phyloP scores from a whole-genome alignment of 2,329 filamentous ascomycete species.

The Talaromyces atroroseus region DNA sequence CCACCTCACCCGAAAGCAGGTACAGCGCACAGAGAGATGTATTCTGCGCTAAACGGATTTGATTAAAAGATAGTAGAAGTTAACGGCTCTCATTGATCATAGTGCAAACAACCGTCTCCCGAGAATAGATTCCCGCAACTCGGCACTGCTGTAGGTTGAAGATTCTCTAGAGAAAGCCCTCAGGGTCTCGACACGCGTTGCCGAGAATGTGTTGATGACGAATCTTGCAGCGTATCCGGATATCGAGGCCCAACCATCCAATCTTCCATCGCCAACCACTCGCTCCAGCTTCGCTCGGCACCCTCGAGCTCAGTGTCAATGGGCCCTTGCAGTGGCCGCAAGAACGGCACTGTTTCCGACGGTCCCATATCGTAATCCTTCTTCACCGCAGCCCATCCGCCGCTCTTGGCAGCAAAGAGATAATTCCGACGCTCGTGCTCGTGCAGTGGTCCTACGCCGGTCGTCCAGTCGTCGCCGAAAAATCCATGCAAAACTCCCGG shows the following conservation, averaged over 20 bases:
- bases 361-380: constrained; percentile 81
- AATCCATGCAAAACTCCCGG: constrained; percentile 85
- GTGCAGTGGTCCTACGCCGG: constrained; percentile 74
- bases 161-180: neutral
- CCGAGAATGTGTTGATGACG: constrained; percentile 31
- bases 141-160: neutral
- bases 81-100: neutral
- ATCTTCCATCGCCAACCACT: constrained; percentile 95
- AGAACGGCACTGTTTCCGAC: constrained; percentile 78
- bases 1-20: neutral
- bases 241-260: constrained; percentile 92
- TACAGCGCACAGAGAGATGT: neutral
- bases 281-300: constrained; percentile 83
- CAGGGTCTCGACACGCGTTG: constrained; percentile 27
- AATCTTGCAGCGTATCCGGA: constrained; percentile 45
- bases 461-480: constrained; percentile 88
- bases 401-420: constrained; percentile 89
- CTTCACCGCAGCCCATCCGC: constrained; percentile 84
- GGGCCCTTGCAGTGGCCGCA: constrained; percentile 73
- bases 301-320: constrained; percentile 73
- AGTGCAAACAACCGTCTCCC: neutral
- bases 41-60: neutral
- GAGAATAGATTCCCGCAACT: neutral
- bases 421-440: constrained; percentile 91
- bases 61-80: neutral